Evolutionary conservation across 805 yeast genomes (phyloP).

Genomic region (Ogataea parapolymorpha): DNA sequence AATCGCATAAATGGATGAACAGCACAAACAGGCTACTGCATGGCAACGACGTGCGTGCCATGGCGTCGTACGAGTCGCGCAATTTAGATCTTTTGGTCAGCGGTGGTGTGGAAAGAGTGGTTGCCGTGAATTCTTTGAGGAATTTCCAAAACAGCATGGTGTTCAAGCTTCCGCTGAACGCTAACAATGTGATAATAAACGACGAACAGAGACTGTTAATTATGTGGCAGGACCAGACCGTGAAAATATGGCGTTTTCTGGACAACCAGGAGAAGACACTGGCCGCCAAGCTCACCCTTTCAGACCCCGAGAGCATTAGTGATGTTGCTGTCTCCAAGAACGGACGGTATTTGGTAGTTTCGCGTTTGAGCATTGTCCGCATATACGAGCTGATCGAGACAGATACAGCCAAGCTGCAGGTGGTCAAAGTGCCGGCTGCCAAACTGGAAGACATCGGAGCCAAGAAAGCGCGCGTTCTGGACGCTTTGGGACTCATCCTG

Average conservation of each 20-base stretch:
- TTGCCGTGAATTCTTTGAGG: conserved; percentile 62
- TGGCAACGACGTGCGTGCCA: conserved; percentile 78
- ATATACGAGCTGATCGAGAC: conserved; percentile 57
- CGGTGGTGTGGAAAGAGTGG: conserved; percentile 77
- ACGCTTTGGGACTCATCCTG: conserved; percentile 41
- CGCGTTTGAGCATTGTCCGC: conserved; percentile 65
- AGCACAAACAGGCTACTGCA: conserved; percentile 76
- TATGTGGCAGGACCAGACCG: conserved; percentile 78
- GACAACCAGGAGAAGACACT: conserved; percentile 45
- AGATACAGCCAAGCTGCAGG: conserved; percentile 35
- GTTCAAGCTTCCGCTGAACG: conserved; percentile 58
- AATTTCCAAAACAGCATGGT: conserved; percentile 71
- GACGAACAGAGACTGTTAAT: conserved; percentile 49
- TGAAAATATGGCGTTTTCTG: conserved; percentile 72
- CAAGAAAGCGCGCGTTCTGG: conserved; percentile 46
- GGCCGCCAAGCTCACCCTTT: conserved; percentile 60
- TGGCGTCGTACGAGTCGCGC: conserved; percentile 66
- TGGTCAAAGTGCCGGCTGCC: conserved; percentile 50
- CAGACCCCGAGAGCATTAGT: conserved; percentile 79
- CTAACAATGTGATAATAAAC: conserved; percentile 36
- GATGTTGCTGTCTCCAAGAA: conserved; percentile 62
- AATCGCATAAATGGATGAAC: conserved; percentile 64
- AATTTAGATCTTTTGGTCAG: conserved; percentile 67
- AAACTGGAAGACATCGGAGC: conserved; percentile 48
- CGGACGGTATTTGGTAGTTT: conserved; percentile 66